phyloP scores from a whole-genome alignment of 2,329 filamentous ascomycete genomes.

The Penicillium sp. region DNA sequence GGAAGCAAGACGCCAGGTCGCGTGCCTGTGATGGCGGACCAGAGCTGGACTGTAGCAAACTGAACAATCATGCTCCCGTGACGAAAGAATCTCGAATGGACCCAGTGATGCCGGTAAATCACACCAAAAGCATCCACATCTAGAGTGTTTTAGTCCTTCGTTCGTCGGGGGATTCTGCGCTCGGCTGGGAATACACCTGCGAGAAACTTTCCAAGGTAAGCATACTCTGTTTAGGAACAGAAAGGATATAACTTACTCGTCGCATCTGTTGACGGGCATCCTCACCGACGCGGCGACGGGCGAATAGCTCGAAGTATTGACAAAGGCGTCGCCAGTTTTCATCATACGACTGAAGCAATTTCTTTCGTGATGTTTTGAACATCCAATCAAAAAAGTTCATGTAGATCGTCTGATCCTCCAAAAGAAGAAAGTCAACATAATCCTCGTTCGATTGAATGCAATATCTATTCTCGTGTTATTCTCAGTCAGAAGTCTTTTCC shows the following conservation, averaged over 20 bases:
- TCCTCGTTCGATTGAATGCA: slow-evolving; percentile 10
- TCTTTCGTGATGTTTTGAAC: slow-evolving; percentile 24
- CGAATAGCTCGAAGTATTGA: slow-evolving; percentile 26
- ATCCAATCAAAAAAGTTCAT: slow-evolving; percentile 32
- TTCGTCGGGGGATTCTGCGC: slow-evolving; percentile 18
- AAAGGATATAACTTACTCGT: slow-evolving; percentile 17
- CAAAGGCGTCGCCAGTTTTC: slow-evolving; percentile 27
- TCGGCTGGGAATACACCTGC: slow-evolving; percentile 17
- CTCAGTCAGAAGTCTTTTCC: background rate
- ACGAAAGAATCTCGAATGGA: slow-evolving; percentile 26
- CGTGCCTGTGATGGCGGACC: slow-evolving; percentile 26
- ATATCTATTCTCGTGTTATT: slow-evolving; percentile 21
- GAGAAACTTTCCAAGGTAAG: slow-evolving; percentile 27
- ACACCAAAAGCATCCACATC: too few relatives aligned
- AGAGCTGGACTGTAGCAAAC: slow-evolving; percentile 24
- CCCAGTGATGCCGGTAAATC: slow-evolving; percentile 26
- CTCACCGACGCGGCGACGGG: slow-evolving; percentile 18
- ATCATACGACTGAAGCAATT: slow-evolving; percentile 24
- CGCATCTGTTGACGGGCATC: slow-evolving; percentile 24
- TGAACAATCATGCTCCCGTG: slow-evolving; percentile 23
- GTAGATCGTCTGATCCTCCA: slow-evolving; percentile 19
- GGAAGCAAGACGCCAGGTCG: slow-evolving; percentile 24
- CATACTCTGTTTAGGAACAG: slow-evolving; percentile 1
- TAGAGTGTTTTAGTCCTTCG: slow-evolving; percentile 27
- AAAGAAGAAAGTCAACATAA: too few relatives aligned